Conservation (phyloP, 1,284 basidiomycete genomes). For the Hortiboletus rubellus region DNA sequence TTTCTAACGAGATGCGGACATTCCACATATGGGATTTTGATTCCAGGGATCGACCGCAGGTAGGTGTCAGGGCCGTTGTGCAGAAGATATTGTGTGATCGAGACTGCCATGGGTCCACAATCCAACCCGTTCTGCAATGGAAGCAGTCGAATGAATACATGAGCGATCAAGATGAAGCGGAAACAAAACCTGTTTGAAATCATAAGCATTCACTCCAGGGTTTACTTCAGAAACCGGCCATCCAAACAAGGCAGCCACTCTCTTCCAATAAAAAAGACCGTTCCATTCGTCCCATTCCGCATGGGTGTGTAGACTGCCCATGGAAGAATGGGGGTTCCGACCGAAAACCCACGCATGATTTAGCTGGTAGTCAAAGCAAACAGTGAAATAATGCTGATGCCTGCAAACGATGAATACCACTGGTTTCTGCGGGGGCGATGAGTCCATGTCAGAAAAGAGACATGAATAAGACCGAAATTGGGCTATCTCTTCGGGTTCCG, state of each 20-base stretch:
- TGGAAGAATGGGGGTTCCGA: background rate
- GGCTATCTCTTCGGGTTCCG: background rate
- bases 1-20: background rate
- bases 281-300: constrained; percentile 1
- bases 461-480: background rate
- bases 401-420: constrained; percentile 8
- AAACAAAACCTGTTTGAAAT: constrained; percentile 4
- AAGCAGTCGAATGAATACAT: too few relatives aligned
- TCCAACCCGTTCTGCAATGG: constrained; percentile 4
- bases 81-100: background rate
- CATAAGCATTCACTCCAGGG: background rate
- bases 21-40: background rate
- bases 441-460: background rate
- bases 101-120: constrained; percentile 8
- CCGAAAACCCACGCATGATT: constrained; percentile 9
- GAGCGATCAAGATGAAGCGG: background rate
- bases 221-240: background rate
- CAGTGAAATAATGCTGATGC: constrained; percentile 12
- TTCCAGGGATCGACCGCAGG: background rate
- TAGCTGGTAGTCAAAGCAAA: constrained; percentile 6
- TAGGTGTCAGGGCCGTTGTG: constrained; percentile 1
- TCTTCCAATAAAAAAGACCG: constrained; percentile 8
- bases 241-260: constrained; percentile 6
- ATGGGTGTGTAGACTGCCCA: background rate
- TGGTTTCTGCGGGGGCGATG: background rate